Conservation (phyloP, 257 asterid species). For the Mentha longifolia region DNA sequence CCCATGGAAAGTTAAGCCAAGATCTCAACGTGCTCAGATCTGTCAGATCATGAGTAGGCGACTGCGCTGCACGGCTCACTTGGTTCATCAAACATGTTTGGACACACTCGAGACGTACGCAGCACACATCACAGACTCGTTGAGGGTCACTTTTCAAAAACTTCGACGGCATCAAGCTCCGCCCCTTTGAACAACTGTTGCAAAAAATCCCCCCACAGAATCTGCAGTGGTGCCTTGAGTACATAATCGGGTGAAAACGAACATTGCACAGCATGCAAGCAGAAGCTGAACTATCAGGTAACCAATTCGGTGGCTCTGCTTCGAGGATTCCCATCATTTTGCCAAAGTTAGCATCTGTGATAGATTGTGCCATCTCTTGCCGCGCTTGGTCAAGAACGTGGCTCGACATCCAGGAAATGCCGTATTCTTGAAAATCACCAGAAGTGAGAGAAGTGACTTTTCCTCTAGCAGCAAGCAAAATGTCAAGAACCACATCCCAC, state of each 20-base stretch:
- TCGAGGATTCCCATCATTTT: constrained; percentile 59
- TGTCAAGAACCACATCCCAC: constrained; percentile 82
- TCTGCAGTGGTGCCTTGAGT: constrained; percentile 78
- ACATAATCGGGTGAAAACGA: constrained; percentile 76
- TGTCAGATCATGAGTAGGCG: constrained; percentile 72
- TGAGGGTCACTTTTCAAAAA: constrained; percentile 59
- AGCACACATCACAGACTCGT: constrained; percentile 81
- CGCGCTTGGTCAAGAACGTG: constrained; percentile 70
- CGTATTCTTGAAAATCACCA: constrained; percentile 53
- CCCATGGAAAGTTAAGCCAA: constrained; percentile 85
- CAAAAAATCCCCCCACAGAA: constrained; percentile 82
- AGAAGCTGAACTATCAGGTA: constrained; percentile 78
- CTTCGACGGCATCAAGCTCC: constrained; percentile 72
- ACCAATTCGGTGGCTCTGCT: constrained; percentile 82
- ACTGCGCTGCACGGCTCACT: constrained; percentile 79
- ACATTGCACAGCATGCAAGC: constrained; percentile 78
- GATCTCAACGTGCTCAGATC: constrained; percentile 78
- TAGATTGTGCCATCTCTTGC: constrained; percentile 80
- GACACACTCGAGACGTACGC: constrained; percentile 64
- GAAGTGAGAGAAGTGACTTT: constrained; percentile 56
- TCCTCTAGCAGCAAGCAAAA: constrained; percentile 69
- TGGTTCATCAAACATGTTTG: constrained; percentile 67
- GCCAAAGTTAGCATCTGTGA: constrained; percentile 62
- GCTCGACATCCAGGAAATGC: constrained; percentile 58
- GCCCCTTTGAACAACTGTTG: constrained; percentile 63